phyloP scores from a whole-genome alignment of 805 yeast genomes.

The Metschnikowia cubensis region DNA sequence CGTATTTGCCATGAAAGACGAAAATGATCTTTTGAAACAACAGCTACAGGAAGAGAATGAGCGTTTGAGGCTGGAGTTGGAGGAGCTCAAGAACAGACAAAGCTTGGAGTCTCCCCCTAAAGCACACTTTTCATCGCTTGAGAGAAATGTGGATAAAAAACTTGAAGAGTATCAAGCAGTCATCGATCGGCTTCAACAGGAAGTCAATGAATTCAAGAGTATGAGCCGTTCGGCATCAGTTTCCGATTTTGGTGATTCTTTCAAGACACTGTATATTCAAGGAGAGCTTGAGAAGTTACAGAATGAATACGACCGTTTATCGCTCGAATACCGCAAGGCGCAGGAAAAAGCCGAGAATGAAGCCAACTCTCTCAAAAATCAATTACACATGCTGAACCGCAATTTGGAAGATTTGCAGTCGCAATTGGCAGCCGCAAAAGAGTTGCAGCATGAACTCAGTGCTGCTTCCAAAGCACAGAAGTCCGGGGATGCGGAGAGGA shows the following conservation, averaged over 20 bases:
- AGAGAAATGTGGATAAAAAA: constrained; percentile 20
- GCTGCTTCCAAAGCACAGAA: constrained; percentile 43
- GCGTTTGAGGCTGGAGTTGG: background rate
- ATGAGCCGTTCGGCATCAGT: constrained; percentile 11
- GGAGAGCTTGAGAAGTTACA: constrained; percentile 14
- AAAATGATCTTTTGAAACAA: background rate
- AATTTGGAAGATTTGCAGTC: constrained; percentile 13
- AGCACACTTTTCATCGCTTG: background rate
- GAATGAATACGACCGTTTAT: constrained; percentile 12
- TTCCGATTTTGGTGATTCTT: constrained; percentile 6
- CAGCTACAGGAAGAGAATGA: too few species aligned
- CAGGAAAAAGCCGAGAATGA: constrained; percentile 8
- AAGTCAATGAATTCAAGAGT: constrained; percentile 27
- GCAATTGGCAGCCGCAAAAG: constrained; percentile 7
- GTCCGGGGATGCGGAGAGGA: constrained; percentile 41
- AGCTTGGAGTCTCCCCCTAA: background rate
- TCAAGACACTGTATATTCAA: background rate
- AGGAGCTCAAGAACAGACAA: background rate
- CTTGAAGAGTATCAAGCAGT: constrained; percentile 28
- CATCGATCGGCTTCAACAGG: constrained; percentile 30
- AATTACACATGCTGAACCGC: constrained; percentile 8
- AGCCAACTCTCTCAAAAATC: constrained; percentile 9
- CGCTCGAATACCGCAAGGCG: constrained; percentile 4
- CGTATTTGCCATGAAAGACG: background rate
- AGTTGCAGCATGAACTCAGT: background rate